These are phyloP conservation scores for Calamus simplicifolius DNA, from an alignment of 176 grass and related monocot genomes.

Conservation along the genomic window DNA sequence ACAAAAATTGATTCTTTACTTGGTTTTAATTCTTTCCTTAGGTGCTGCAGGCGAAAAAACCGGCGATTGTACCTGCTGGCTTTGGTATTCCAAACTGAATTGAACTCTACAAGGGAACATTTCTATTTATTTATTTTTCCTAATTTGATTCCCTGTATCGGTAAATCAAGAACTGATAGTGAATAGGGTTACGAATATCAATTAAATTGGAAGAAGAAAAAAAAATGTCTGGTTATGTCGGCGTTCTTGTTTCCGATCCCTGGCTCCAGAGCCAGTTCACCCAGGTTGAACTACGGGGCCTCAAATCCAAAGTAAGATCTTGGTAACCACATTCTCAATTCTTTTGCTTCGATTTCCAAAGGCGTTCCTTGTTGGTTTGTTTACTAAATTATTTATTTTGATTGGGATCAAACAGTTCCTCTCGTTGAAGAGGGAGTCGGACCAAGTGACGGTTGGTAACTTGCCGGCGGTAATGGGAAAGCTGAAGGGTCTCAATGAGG, in stretches of 20 bases:
- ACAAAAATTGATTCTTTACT: no score
- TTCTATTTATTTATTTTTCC: no score
- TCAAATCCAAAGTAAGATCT: constrained; percentile 8
- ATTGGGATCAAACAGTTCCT: constrained; percentile 45
- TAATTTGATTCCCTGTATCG: no score
- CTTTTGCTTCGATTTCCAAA: not conserved
- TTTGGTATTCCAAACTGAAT: no score
- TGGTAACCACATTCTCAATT: no score
- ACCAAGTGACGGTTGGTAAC: constrained; percentile 71
- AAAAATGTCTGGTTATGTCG: constrained; percentile 10
- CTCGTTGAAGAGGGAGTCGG: constrained; percentile 48
- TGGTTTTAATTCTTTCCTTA: no score
- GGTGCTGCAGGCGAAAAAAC: no score
- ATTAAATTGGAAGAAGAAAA: no score
- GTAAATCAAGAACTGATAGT: no score
- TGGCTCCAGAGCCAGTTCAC: constrained; percentile 23
- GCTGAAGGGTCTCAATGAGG: constrained; percentile 66
- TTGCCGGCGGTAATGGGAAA: constrained; percentile 74
- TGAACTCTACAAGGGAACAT: no score
- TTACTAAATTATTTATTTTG: not conserved
- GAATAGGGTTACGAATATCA: no score
- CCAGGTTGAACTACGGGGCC: constrained; percentile 12
- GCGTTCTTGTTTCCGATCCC: constrained; percentile 14
- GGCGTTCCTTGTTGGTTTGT: not conserved
- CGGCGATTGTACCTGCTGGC: no score